Conservation (phyloP, 1,284 basidiomycete genomes). For the Thelephora terrestris region DNA sequence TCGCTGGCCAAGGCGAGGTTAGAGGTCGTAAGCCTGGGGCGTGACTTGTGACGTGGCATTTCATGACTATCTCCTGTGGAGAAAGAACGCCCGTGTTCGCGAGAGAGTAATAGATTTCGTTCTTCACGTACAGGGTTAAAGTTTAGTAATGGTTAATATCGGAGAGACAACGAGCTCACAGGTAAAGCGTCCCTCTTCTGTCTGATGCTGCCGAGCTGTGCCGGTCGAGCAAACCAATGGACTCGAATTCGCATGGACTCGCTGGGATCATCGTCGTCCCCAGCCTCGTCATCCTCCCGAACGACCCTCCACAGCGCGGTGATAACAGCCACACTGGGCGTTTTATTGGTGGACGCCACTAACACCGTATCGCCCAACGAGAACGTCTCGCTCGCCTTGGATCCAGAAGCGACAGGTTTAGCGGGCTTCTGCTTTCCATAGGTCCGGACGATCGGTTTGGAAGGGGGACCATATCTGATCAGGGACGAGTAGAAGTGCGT, state of each 20-base stretch:
- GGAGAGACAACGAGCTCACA: slow-evolving; percentile 26
- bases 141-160: slow-evolving; percentile 1
- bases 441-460: not conserved
- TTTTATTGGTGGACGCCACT: slow-evolving; percentile 41
- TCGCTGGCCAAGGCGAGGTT: not conserved
- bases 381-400: slow-evolving; percentile 25
- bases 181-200: slow-evolving; percentile 44
- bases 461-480: not conserved
- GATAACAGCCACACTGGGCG: slow-evolving; percentile 55
- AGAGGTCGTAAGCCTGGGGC: slow-evolving; percentile 7
- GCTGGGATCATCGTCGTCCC: slow-evolving; percentile 12
- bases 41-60: slow-evolving; percentile 37
- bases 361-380: slow-evolving; percentile 54
- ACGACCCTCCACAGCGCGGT: slow-evolving; percentile 52
- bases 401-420: not conserved
- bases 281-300: slow-evolving; percentile 18
- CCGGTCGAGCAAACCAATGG: slow-evolving; percentile 63
- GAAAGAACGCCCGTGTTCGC: slow-evolving; percentile 34
- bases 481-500: not conserved
- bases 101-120: slow-evolving; percentile 62
- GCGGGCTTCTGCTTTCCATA: slow-evolving; percentile 2
- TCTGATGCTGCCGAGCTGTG: slow-evolving; percentile 46
- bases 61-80: slow-evolving; percentile 39
- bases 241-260: slow-evolving; percentile 40
- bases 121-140: slow-evolving; percentile 29